Base-by-base conservation (phyloP, 352 stramenopile genomes). In the Globisporangium uncinulatum region DNA sequence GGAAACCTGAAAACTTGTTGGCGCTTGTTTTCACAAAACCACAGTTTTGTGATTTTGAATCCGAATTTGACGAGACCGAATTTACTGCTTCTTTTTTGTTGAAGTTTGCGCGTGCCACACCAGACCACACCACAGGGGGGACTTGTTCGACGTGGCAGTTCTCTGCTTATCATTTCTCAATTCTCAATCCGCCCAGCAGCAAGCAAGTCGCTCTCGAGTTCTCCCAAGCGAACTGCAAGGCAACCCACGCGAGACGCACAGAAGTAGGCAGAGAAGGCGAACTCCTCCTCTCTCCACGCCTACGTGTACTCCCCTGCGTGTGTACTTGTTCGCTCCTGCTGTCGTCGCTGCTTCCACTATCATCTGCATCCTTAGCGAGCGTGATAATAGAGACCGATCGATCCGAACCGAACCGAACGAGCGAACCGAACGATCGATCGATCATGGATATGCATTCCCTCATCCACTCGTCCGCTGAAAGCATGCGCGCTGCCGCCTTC, bases 401-500 rank as follows among this genome's bases (percentile, higher is more conserved):
- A 34, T 19, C 46, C 24, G 14, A 32, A 15, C 13, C 46, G 15
- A n/a, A 34, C 29, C 24, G 24, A 29, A 29, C 24, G 24, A 29
- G 24, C 24, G 24, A 10, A 24, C 19, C 31, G 21, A 44, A 32
- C 46, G 24, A 34, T 21, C 46, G 31, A 20, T 51, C 46, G 46
- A 58, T 39, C 53, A 91, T 91, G 80, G 78, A 91, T 62, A 85
- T 91, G 78, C 77, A 80, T 46, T 83, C 78, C 54, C 77, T 91
- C 37, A 84, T 91, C 56, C 76, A 87, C 62, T 67, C 46, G 21
- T 52, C 62, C 44, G 63, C 64, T 50, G 57, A 57, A 60, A 61
- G 53, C 61, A 57, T 54, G 19, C 41, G 9, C 21, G 19, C 39
- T 21, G 21, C 66, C 36, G 24, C 70, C 44, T 80, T 76, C 44